A percentile compares a stretch with the other conserved stretches of the same genome.
Conservation (phyloP, 1,284 basidiomycete genomes). For the Coniferiporia weirii region DNA sequence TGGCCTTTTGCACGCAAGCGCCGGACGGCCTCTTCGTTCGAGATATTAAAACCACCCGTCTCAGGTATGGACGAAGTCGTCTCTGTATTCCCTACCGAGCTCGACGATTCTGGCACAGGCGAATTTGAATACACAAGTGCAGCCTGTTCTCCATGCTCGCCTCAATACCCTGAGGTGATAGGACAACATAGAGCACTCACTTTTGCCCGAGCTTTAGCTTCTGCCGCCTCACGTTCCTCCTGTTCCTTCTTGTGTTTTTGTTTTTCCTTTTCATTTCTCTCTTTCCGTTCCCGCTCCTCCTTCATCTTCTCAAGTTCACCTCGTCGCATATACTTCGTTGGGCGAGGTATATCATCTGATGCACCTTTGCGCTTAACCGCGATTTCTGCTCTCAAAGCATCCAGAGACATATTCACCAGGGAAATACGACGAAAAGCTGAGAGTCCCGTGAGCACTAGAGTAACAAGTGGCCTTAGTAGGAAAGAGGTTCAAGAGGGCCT, state of each 20-base stretch:
- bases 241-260: slow-evolving; percentile 27
- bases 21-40: slow-evolving; percentile 87
- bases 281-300: slow-evolving; percentile 56
- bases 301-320: slow-evolving; percentile 76
- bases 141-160: slow-evolving; percentile 46
- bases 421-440: neutral
- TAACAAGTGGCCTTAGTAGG: too few relatives aligned
- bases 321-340: slow-evolving; percentile 81
- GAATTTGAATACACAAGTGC: slow-evolving; percentile 39
- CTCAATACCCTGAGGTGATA: slow-evolving; percentile 30
- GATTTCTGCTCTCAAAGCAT: slow-evolving; percentile 85
- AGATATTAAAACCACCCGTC: slow-evolving; percentile 73
- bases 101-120: slow-evolving; percentile 30
- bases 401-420: slow-evolving; percentile 45
- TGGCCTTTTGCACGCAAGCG: slow-evolving; percentile 89
- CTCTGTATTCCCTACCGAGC: slow-evolving; percentile 22
- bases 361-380: slow-evolving; percentile 79
- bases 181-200: slow-evolving; percentile 35
- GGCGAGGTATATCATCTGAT: slow-evolving; percentile 39
- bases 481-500: too few relatives aligned
- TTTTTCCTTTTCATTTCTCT: slow-evolving; percentile 41
- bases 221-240: slow-evolving; percentile 21
- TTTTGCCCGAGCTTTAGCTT: slow-evolving; percentile 30
- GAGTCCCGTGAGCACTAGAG: too few relatives aligned
- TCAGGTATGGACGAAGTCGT: slow-evolving; percentile 49